A percentile compares a stretch with the other conserved stretches of the same genome.
Conservation (phyloP, 2,329 filamentous ascomycete genomes). For the Xylariaceae sp. region DNA sequence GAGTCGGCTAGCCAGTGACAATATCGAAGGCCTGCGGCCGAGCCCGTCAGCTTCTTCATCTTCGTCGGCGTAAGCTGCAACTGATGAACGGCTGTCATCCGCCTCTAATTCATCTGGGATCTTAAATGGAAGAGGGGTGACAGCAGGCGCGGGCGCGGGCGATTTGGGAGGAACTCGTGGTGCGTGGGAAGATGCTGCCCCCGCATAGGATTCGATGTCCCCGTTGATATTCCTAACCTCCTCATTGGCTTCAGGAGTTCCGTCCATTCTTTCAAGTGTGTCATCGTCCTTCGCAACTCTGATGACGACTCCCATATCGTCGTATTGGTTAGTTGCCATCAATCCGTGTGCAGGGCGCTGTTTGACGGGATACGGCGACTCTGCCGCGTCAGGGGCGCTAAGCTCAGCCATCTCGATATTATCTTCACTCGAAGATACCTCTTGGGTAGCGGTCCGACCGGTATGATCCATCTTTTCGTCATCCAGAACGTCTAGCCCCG, state of each 20-base stretch:
- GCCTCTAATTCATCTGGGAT: slow-evolving; percentile 40
- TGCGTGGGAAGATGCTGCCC: slow-evolving; percentile 24
- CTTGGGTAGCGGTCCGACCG: slow-evolving; percentile 34
- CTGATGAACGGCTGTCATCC: slow-evolving; percentile 53
- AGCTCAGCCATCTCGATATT: slow-evolving; percentile 53
- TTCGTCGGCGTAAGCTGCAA: slow-evolving; percentile 63
- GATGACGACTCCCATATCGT: slow-evolving; percentile 47
- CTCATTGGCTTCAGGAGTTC: slow-evolving; percentile 29
- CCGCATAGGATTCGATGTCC: slow-evolving; percentile 31
- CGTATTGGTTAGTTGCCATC: slow-evolving; percentile 38
- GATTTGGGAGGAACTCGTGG: slow-evolving; percentile 34
- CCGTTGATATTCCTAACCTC: slow-evolving; percentile 32
- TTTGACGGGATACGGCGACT: slow-evolving; percentile 14
- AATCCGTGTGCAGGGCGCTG: slow-evolving; percentile 31
- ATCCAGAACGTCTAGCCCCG: slow-evolving; percentile 45
- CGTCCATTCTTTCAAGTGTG: slow-evolving; percentile 25
- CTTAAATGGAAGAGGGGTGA: slow-evolving; percentile 62
- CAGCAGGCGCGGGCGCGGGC: slow-evolving; percentile 44
- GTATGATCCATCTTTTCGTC: slow-evolving; percentile 37
- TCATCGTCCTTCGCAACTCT: slow-evolving; percentile 48
- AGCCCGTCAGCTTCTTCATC: slow-evolving; percentile 35
- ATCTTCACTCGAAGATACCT: slow-evolving; percentile 36
- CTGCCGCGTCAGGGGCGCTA: slow-evolving; percentile 29
- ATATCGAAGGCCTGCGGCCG: slow-evolving; percentile 34
- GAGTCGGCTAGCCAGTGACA: slow-evolving; percentile 41